phyloP scores from a whole-genome alignment of 2,329 filamentous ascomycete genomes.

The Trichoderma asperellum region DNA sequence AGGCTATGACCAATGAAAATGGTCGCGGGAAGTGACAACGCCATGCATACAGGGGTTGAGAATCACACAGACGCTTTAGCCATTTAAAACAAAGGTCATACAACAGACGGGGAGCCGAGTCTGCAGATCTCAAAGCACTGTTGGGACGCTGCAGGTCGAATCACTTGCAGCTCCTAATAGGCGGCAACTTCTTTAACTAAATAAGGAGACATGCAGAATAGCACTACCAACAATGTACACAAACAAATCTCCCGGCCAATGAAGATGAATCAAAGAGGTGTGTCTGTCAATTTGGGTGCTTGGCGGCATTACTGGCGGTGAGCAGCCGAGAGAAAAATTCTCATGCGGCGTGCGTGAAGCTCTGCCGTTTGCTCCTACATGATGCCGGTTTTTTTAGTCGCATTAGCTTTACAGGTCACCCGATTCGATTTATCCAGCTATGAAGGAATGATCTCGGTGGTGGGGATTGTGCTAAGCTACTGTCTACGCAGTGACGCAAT shows the following conservation, averaged over 20 bases:
- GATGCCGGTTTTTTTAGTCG: constrained; percentile 14
- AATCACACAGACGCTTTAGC: not conserved
- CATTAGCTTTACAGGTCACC: constrained; percentile 25
- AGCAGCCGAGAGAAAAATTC: not conserved
- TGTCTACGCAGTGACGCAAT: constrained; percentile 17
- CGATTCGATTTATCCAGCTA: constrained; percentile 8
- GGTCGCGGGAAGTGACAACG: not conserved
- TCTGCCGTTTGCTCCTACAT: not conserved
- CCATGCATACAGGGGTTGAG: not conserved
- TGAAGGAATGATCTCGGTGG: constrained; percentile 3
- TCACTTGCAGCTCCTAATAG: constrained; percentile 19
- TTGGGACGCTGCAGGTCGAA: constrained; percentile 11
- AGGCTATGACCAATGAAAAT: not conserved
- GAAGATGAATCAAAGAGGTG: not conserved
- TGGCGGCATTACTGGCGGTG: constrained; percentile 21
- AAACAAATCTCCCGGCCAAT: not conserved
- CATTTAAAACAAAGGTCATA: not conserved
- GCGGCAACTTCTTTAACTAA: not conserved
- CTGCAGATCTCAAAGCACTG: not conserved
- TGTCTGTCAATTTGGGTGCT: not conserved
- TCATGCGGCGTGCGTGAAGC: not conserved
- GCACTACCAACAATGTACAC: not conserved
- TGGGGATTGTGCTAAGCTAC: constrained; percentile 14
- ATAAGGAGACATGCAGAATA: not conserved
- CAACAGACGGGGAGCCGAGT: not conserved